Percentiles rank a stretch among this genome's conserved stretches.
Conservation (phyloP, 176 grass and related monocot species). For the Microstegium vimineum region DNA sequence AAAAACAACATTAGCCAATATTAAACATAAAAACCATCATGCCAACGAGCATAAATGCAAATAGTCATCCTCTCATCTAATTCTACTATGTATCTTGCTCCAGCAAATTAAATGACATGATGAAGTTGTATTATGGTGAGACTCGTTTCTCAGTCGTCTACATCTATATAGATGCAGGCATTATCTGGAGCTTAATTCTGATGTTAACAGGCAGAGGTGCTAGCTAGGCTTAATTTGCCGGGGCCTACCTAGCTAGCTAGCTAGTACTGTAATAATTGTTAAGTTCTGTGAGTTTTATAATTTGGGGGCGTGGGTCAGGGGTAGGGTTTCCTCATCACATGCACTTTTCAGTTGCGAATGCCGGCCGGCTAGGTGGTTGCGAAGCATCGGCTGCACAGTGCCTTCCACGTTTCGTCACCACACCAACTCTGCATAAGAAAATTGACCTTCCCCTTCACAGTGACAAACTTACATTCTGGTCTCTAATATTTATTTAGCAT, state of each 20-base stretch:
- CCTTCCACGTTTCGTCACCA: conserved; percentile 41
- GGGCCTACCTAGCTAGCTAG: background rate
- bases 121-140: background rate
- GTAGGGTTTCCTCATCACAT: conserved; percentile 28
- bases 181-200: conserved; percentile 3
- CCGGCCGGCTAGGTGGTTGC: conserved; percentile 23
- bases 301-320: background rate
- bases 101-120: background rate
- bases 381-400: conserved; percentile 10
- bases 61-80: background rate
- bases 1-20: too few species aligned
- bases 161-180: background rate
- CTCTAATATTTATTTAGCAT: too few species aligned
- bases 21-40: too few species aligned
- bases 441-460: background rate
- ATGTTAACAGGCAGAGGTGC: background rate
- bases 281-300: conserved; percentile 7
- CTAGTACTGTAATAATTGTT: background rate
- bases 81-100: background rate
- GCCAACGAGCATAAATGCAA: too few species aligned
- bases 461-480: too few species aligned
- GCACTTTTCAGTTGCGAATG: conserved; percentile 28
- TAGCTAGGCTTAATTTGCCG: background rate
- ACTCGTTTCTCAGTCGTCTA: too few species aligned
- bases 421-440: background rate